Conservation (phyloP, 257 asterid species). For the Nicotiana tabacum region DNA sequence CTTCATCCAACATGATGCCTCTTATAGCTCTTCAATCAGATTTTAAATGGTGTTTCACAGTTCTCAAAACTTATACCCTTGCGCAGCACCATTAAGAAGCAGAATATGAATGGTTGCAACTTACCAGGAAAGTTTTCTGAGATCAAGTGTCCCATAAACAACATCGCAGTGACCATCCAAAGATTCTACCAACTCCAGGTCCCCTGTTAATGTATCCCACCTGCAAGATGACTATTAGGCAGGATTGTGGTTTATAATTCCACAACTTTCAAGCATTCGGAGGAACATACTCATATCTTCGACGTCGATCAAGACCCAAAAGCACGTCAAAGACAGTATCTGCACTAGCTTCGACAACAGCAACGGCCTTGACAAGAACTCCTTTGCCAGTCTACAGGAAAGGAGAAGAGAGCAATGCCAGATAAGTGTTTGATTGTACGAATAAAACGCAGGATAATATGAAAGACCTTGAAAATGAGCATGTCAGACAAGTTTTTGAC, state of each 20-base stretch:
- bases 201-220: conserved; percentile 96
- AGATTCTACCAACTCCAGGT: conserved; percentile 84
- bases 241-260: conserved; percentile 7
- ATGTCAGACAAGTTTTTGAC: not conserved
- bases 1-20: not conserved
- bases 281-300: conserved; percentile 78
- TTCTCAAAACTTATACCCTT: not conserved
- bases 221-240: conserved; percentile 49
- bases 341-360: conserved; percentile 87
- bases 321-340: conserved; percentile 86
- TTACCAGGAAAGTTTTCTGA: conserved; percentile 73
- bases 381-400: conserved; percentile 63
- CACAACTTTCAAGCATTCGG: conserved; percentile 15
- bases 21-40: not conserved
- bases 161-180: conserved; percentile 78
- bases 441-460: not conserved
- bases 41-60: not conserved
- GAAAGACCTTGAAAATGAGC: not conserved
- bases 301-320: conserved; percentile 62
- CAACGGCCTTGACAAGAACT: conserved; percentile 89
- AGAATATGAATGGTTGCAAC: conserved; percentile 5
- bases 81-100: not conserved
- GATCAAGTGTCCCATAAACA: conserved; percentile 82
- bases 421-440: not conserved
- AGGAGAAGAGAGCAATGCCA: conserved; percentile 1